A percentile compares a stretch with the other conserved stretches of the same genome.
phyloP scores from a whole-genome alignment of 306 rosid species.

The Quercus wislizeni region DNA sequence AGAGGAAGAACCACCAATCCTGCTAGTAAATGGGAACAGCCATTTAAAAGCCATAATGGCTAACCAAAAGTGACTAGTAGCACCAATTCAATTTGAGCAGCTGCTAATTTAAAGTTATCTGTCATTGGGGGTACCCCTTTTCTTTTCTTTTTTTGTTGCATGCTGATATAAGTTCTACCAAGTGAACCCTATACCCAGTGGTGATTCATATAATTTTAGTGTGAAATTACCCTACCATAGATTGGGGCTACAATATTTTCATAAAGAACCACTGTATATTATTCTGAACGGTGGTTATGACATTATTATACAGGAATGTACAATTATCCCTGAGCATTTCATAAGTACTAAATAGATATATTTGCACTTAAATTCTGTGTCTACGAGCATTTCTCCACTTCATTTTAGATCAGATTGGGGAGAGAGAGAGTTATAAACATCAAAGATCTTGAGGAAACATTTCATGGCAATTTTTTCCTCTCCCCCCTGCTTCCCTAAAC shows the following conservation, averaged over 20 bases:
- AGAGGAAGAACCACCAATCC: background rate
- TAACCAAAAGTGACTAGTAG: background rate
- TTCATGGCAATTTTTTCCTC: no score
- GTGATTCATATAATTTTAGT: background rate
- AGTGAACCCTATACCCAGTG: slow-evolving; percentile 4
- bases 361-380: background rate
- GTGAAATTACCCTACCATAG: background rate
- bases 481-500: no score
- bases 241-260: background rate
- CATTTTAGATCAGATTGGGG: no score
- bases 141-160: background rate
- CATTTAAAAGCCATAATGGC: background rate
- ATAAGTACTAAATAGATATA: background rate
- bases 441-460: no score
- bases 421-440: no score
- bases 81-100: background rate
- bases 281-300: background rate
- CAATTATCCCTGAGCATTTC: background rate
- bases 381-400: no score
- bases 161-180: slow-evolving; percentile 10
- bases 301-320: background rate
- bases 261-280: background rate
- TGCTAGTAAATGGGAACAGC: background rate
- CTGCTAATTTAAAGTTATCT: background rate
- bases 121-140: background rate